Conservation (phyloP, 352 stramenopile genomes). For the Phytophthora sojae region DNA sequence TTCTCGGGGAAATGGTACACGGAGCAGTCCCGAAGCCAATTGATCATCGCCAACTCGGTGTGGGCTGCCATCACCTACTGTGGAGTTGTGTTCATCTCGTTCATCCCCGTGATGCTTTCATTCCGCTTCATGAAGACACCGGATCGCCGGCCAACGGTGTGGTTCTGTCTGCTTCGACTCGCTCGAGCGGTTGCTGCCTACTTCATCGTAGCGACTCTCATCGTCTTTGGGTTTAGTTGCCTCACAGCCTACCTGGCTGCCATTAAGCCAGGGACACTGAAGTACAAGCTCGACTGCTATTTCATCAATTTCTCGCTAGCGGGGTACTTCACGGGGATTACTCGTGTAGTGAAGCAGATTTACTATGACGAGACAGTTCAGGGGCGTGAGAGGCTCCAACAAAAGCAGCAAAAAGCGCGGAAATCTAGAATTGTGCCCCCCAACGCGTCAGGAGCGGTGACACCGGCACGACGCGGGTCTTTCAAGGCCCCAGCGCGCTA, state of each 20-base stretch:
- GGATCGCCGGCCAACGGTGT: neutral
- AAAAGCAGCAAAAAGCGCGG: neutral
- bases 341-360: conserved; percentile 3
- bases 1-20: conserved; percentile 20
- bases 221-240: conserved; percentile 4
- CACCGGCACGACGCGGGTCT: neutral
- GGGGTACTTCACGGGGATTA: conserved; percentile 23
- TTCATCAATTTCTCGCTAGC: conserved; percentile 11
- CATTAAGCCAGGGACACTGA: neutral
- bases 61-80: conserved; percentile 19
- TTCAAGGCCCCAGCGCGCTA: neutral
- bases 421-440: neutral
- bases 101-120: conserved; percentile 10
- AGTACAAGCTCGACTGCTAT: conserved; percentile 40
- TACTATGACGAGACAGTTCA: conserved; percentile 2
- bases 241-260: conserved; percentile 8
- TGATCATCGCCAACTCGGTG: conserved; percentile 23
- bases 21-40: conserved; percentile 8
- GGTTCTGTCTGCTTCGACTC: conserved; percentile 14
- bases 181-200: conserved; percentile 8
- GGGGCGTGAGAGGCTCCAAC: neutral
- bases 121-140: conserved; percentile 16
- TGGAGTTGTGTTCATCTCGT: conserved; percentile 6
- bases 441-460: neutral
- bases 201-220: conserved; percentile 3